Evolutionary conservation across 2,329 filamentous ascomycete species (phyloP).

Genomic region (Neurospora sp.): DNA sequence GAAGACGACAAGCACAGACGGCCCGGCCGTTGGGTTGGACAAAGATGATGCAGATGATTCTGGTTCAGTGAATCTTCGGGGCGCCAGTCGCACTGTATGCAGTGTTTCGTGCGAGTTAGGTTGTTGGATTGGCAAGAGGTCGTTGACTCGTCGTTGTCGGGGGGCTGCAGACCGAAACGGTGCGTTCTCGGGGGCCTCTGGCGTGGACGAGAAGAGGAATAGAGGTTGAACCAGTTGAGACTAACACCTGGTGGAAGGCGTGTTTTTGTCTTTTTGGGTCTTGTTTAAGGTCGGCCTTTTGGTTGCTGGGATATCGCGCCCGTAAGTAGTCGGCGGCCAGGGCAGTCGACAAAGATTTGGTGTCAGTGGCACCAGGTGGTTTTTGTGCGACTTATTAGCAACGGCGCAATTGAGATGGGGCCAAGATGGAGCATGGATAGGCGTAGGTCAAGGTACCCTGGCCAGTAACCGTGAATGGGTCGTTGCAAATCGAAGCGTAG

Average conservation of each 20-base stretch:
- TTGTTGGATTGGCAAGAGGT: constrained; percentile 28
- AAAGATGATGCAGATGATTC: constrained; percentile 43
- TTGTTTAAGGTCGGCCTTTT: background rate
- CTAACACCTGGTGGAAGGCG: background rate
- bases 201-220: background rate
- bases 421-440: constrained; percentile 28
- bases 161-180: constrained; percentile 31
- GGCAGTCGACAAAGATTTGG: constrained; percentile 24
- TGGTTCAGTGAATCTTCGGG: constrained; percentile 34
- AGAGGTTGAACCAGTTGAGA: background rate
- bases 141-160: constrained; percentile 20
- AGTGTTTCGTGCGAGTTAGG: constrained; percentile 28
- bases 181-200: background rate
- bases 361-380: constrained; percentile 33
- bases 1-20: constrained; percentile 12
- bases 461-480: constrained; percentile 16
- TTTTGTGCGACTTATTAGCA: constrained; percentile 42
- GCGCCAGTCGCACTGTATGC: constrained; percentile 40
- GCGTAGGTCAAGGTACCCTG: constrained; percentile 19
- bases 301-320: background rate
- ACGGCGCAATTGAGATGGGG: constrained; percentile 34
- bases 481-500: constrained; percentile 21
- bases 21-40: constrained; percentile 33
- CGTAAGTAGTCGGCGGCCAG: constrained; percentile 10
- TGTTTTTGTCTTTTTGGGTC: background rate